phyloP scores from a whole-genome alignment of 495 filamentous ascomycete genomes.

The Hypoxylon fragiforme region DNA sequence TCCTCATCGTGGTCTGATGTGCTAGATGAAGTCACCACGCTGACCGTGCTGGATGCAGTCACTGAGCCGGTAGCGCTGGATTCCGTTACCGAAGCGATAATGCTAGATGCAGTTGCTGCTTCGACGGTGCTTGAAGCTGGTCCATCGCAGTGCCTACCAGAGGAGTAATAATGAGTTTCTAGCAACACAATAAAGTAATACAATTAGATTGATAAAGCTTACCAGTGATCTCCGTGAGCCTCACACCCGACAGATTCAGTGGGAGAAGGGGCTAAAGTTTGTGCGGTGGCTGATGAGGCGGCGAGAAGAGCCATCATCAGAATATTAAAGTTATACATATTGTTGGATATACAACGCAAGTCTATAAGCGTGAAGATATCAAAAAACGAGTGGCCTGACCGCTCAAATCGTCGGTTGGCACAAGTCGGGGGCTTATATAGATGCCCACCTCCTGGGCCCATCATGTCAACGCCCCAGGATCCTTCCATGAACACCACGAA shows the following conservation, averaged over 20 bases:
- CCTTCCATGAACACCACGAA: neutral
- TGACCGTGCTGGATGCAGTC: constrained; percentile 18
- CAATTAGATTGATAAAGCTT: neutral
- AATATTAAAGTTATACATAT: constrained; percentile 5
- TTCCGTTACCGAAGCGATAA: too few species aligned
- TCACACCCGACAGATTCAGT: constrained; percentile 44
- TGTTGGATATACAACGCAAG: neutral
- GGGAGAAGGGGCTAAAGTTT: constrained; percentile 38
- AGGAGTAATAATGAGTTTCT: neutral
- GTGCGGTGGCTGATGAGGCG: constrained; percentile 24
- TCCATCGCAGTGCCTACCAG: constrained; percentile 41
- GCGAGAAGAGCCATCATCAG: constrained; percentile 17
- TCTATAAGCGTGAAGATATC: neutral
- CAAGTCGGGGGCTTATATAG: constrained; percentile 3
- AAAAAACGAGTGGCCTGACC: neutral
- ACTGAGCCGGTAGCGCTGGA: too few species aligned
- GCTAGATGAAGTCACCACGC: constrained; percentile 8
- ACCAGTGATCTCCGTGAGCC: constrained; percentile 45
- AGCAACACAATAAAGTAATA: neutral
- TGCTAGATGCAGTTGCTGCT: constrained; percentile 9
- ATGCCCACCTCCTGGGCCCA: too few species aligned
- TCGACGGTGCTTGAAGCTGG: constrained; percentile 22
- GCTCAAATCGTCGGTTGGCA: neutral
- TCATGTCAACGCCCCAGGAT: neutral
- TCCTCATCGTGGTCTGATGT: too few species aligned